Evolutionary conservation across 2,329 filamentous ascomycete species (phyloP), one percentile per base, ranked within the genome.

Genomic region (Penicillium sp.): DNA sequence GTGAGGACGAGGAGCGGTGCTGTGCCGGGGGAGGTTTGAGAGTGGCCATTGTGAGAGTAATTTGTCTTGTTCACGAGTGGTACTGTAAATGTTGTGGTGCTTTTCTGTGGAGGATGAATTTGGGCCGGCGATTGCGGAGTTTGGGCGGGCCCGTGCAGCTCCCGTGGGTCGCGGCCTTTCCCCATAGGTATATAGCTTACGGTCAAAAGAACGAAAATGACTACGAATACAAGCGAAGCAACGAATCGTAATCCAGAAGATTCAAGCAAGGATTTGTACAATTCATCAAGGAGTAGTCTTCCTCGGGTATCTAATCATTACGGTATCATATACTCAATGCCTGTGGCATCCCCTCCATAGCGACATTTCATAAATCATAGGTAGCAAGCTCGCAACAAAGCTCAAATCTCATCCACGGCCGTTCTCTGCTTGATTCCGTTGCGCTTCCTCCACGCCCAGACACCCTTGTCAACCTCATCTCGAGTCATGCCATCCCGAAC

Each of bases 391-490:
- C 25, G 8, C 14, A 28, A n/a, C 22, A 19, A 19, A 42, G 38
- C 16, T 54, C 26, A 54, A 14, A 26, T 26, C 22, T 63, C 62
- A 35, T 60, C 63, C 42, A 61, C 60, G 1, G 28, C 62, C 3
- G 59, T 55, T 46, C 56, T 61, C 54, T 52, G 56, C 59, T 73
- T 74, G 40, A 80, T 83, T 25, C 85, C 87, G 73, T 87, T 87
- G 71, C 89, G 85, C 76, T 84, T 87, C 71, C 94, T 85, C 94
- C 95, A 98, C 70, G 89, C 87, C 73, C 82, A 83, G 5, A 98
- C 86, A 0, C 93, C 94, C 60, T 82, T 84, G 77, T 96, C 93
- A 22, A 97, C 80, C 80, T 95, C 93, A 0, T 82, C 82, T 78
- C 87, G 89, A 2, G 85, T 88, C 57, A 97, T 87, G 0, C 93